phyloP scores from a whole-genome alignment of 306 rosid genomes.

The Gillenia trifoliata region DNA sequence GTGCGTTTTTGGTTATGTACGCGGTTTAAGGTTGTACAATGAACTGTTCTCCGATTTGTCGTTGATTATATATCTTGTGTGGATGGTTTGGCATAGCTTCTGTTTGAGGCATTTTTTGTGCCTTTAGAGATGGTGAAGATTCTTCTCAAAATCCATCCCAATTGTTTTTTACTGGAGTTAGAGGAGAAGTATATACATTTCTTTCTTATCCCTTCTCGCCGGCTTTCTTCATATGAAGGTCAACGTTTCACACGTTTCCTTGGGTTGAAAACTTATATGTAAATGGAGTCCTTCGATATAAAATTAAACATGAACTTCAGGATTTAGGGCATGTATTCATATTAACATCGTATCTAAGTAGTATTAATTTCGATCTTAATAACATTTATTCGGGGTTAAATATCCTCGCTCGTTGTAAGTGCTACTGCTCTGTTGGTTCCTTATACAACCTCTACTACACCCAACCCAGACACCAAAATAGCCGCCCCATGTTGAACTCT shows the following conservation, averaged over 20 bases:
- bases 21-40: not conserved
- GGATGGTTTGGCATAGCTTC: not conserved
- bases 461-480: not conserved
- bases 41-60: not conserved
- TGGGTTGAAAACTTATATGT: not conserved
- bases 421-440: conserved; percentile 8
- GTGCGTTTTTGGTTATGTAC: not conserved
- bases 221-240: too few species aligned
- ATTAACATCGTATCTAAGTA: not conserved
- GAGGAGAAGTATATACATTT: too few species aligned
- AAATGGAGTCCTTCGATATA: not conserved
- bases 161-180: too few species aligned
- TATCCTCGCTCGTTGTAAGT: not conserved
- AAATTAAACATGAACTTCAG: not conserved
- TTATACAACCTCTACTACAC: not conserved
- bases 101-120: not conserved
- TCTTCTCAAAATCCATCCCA: too few species aligned
- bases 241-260: not conserved
- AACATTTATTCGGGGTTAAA: conserved; percentile 2
- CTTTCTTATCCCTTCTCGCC: too few species aligned
- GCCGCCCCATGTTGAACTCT: not conserved
- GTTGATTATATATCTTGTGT: not conserved
- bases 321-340: not conserved
- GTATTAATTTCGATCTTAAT: not conserved
- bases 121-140: too few species aligned